Conservation (phyloP, 2,329 filamentous ascomycete species). For the Rutstroemia sydowiana region DNA sequence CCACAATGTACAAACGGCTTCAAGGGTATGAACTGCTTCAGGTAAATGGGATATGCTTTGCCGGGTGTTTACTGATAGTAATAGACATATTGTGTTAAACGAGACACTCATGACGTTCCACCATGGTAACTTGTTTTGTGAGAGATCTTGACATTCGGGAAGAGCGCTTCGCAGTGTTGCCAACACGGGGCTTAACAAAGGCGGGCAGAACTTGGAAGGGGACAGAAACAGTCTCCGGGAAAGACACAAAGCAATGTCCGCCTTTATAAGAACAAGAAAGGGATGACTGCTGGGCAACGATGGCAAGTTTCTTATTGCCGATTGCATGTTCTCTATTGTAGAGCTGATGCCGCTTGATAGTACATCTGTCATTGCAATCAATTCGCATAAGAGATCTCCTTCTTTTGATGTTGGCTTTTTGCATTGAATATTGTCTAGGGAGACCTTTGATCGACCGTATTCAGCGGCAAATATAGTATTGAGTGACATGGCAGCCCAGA, state of each 20-base stretch:
- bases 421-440: constrained; percentile 15
- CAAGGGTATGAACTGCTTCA: constrained; percentile 15
- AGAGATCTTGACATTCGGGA: constrained; percentile 12
- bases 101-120: constrained; percentile 20
- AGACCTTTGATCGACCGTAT: constrained; percentile 19
- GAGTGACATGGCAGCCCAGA: constrained; percentile 18
- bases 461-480: constrained; percentile 19
- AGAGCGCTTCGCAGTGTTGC: constrained; percentile 16
- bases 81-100: constrained; percentile 19
- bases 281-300: neutral
- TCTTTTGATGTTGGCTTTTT: constrained; percentile 3
- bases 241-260: constrained; percentile 19
- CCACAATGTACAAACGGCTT: constrained; percentile 11
- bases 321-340: neutral
- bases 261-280: constrained; percentile 12
- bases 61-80: constrained; percentile 15
- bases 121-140: constrained; percentile 14
- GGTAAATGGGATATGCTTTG: constrained; percentile 18
- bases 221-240: constrained; percentile 11
- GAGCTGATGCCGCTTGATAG: constrained; percentile 8
- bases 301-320: constrained; percentile 5
- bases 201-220: constrained; percentile 1
- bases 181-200: constrained; percentile 6
- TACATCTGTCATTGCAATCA: constrained; percentile 13
- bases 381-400: constrained; percentile 14